Base-by-base conservation (phyloP, 805 yeast genomes). In the Suhomyces kilbournensis region DNA sequence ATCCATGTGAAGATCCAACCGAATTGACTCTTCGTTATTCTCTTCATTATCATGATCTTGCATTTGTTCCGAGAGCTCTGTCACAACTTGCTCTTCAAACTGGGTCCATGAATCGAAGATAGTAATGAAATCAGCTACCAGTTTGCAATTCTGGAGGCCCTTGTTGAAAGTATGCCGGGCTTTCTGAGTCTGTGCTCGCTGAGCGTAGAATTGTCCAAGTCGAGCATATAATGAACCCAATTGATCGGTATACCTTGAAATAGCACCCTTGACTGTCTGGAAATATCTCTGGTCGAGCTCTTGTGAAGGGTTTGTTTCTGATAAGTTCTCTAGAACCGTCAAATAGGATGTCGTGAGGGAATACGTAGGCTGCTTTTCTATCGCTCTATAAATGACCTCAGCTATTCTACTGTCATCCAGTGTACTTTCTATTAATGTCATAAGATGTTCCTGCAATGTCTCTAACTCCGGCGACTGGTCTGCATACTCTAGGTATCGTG, bases 61-160 rank as follows among this genome's bases (percentile, higher is more conserved):
- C n/a, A 32, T 8, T 15, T n/a, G 15, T 4, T 56, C 46, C 7
- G 55, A 34, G 15, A 63, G 25, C 7, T 47, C 53, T 19, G 53
- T 61, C 15, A 56, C 25, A 14, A 51, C 55, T 2, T 73, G 56
- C 55, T 86, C 93, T 62, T 84, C 84, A 63, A 83, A 69, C 56
- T 84, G 85, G 5, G 82, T 68, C 57, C 80, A 83, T 3, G 81
- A 69, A 62, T 88, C 91, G 64, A 81, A 90, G 0, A 88, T 71
- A 19, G 72, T 60, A 0, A 85, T 77, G 63, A 90, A 89, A 54
- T 87, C 92, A 35, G 72, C 72, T 4, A 86, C 67, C 0, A 90
- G 80, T 5, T 64, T 47, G 3, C 85, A 79, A 2, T 68, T 60
- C 1, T 61, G 46, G 12, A 89, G 56, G 0, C 84, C 83, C 19